Evolutionary conservation across 148 eudicot genomes (phyloP), one percentile per base, ranked within the genome.

Genomic region (Rhododendron ferrugineum): DNA sequence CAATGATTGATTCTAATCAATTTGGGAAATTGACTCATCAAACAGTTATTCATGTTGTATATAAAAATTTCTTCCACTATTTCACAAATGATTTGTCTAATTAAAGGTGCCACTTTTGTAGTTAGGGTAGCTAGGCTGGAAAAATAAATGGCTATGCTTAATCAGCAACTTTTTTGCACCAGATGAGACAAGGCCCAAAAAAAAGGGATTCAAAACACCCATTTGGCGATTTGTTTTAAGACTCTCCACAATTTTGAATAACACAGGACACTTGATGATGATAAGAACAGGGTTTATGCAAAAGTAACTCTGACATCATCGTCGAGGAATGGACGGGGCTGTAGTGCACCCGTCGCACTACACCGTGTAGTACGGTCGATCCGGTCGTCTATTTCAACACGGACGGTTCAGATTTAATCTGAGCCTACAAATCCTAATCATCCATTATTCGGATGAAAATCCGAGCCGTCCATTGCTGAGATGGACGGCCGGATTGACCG

Each of bases 1-100:
- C 54, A 77, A 77, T 79, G 60, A 79, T 79, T 79, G 81, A 79
- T 47, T 16, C 81, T 26, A 49, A 47, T 46, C 36, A 28, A 47
- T n/a, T 6, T 47, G 16, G 58, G 37, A 47, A 47, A 26, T 28
- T 6, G 52, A n/a, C 32, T 49, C 20, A 70, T 30, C 18, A 14
- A 70, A 70, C 16, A 28, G 37, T 70, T 5, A 22, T 23, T 66
- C 3, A 34, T 34, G 36, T 34, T 34, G 1, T 34, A 34, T 34
- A 34, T 37, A 18, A 42, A 18, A 77, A 22, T 42, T n/a, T 44
- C 81, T 78, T 78, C 26, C 81, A 77, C 23, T 77, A 37, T 40
- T 46, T 8, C 13, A n/a, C 2, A 30, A 70, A 13, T 70, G 18
- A 32, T 28, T 70, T 11, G 30, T 68, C 11, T 28, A 68, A n/a